Evolutionary conservation across 768 basidiomycete genomes (phyloP).

Genomic region (Leccinum uliginosum): DNA sequence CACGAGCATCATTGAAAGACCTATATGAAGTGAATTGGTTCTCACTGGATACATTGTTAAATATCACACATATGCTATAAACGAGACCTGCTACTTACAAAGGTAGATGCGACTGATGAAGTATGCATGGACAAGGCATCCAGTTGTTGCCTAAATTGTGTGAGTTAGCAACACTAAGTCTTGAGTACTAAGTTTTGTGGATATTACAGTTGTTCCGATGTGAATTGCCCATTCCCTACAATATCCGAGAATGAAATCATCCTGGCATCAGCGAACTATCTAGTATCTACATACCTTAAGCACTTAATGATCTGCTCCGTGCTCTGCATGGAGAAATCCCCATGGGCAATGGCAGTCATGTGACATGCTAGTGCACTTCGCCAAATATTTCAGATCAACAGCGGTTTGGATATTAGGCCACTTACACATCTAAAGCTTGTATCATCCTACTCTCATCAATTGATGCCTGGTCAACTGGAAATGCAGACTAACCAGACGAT

Average conservation of each 20-base stretch:
- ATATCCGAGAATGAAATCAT: neutral
- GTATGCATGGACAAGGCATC: conserved; percentile 21
- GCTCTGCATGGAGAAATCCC: neutral
- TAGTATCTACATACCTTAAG: conserved; percentile 6
- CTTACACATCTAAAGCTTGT: conserved; percentile 18
- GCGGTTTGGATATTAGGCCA: neutral
- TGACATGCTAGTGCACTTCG: conserved; percentile 11
- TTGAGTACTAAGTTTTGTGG: neutral
- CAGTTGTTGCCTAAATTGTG: conserved; percentile 11
- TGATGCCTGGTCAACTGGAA: neutral
- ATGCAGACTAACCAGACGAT: conserved; percentile 19
- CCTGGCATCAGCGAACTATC: neutral
- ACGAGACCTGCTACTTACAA: conserved; percentile 8
- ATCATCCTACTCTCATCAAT: conserved; percentile 14
- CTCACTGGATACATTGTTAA: conserved; percentile 9
- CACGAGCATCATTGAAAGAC: conserved; percentile 16
- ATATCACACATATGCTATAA: neutral
- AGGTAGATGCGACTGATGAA: conserved; percentile 23
- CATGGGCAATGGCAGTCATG: conserved; percentile 7
- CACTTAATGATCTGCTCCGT: neutral
- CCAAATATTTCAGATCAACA: neutral
- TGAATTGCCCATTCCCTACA: conserved; percentile 12
- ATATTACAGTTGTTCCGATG: conserved; percentile 16
- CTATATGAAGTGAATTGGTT: neutral
- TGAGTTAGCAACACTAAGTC: conserved; percentile 1